Evolutionary conservation across 306 rosid species (phyloP).

Genomic region (Crotalaria pallida): DNA sequence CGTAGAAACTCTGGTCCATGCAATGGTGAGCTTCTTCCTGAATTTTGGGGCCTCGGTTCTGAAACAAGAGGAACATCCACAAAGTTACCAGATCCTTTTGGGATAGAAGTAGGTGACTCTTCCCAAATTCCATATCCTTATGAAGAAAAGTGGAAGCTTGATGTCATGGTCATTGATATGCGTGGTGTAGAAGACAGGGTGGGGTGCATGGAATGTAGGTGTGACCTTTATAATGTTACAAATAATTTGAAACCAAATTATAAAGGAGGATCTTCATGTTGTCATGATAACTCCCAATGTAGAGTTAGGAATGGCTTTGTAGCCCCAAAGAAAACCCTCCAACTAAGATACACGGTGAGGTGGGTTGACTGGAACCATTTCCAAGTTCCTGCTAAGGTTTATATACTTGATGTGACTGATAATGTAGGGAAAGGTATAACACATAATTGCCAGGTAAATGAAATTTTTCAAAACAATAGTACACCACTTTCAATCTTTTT

Average conservation of each 20-base stretch:
- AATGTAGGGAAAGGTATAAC: not conserved
- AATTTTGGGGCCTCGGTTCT: not conserved
- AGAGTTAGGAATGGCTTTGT: not conserved
- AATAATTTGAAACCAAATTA: not conserved
- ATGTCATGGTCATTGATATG: not conserved
- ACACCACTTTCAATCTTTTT: not conserved
- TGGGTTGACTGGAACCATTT: not conserved
- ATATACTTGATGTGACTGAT: slow-evolving; percentile 1
- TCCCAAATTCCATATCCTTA: not conserved
- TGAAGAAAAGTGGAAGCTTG: not conserved
- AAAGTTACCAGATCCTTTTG: not conserved
- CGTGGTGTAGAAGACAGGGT: not conserved
- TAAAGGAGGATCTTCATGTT: not conserved
- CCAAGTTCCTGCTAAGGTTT: not conserved
- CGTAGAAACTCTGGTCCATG: not conserved
- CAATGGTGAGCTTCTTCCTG: not conserved
- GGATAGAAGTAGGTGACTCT: not conserved
- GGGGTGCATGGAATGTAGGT: not conserved
- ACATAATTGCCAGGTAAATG: not conserved
- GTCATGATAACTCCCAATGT: not conserved
- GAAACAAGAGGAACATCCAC: not conserved
- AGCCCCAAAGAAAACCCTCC: not conserved
- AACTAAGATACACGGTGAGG: not conserved
- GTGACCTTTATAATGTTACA: not conserved
- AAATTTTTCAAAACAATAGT: not conserved